A percentile compares a stretch with the other conserved stretches of the same genome.
These are phyloP conservation scores for Suillus paluster DNA, from an alignment of 768 basidiomycete genomes.

Conservation along the genomic window DNA sequence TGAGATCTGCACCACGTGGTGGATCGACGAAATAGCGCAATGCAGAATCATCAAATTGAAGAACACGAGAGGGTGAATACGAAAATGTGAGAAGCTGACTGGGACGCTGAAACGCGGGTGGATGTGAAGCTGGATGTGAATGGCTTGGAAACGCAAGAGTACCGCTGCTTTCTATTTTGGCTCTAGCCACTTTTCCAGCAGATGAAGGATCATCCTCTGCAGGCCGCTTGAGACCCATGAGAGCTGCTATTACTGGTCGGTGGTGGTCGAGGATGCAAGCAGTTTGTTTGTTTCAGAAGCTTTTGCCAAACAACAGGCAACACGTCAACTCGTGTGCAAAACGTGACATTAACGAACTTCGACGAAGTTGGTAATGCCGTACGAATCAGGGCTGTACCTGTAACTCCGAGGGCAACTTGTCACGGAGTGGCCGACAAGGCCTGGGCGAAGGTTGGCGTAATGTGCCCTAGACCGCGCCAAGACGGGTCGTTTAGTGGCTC, in stretches of 20 bases:
- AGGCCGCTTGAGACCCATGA: slow-evolving; percentile 34
- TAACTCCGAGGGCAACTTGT: no score
- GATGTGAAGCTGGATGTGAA: slow-evolving; percentile 22
- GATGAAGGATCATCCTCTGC: slow-evolving; percentile 22
- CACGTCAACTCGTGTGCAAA: neutral
- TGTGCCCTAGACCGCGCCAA: neutral
- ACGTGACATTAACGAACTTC: neutral
- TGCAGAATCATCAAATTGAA: slow-evolving; percentile 70
- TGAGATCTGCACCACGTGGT: slow-evolving; percentile 65
- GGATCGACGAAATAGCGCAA: slow-evolving; percentile 74
- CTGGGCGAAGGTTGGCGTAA: neutral
- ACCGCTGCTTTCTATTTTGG: slow-evolving; percentile 10
- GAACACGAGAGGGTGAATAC: slow-evolving; percentile 57
- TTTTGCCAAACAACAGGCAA: slow-evolving; percentile 28
- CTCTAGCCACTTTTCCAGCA: slow-evolving; percentile 4
- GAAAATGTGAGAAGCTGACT: slow-evolving; percentile 73
- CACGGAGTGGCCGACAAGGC: no score
- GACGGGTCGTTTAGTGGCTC: neutral
- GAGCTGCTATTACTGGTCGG: slow-evolving; percentile 7
- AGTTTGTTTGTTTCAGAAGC: slow-evolving; percentile 24
- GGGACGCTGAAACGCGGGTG: slow-evolving; percentile 69
- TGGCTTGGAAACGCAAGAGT: slow-evolving; percentile 28
- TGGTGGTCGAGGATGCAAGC: slow-evolving; percentile 1
- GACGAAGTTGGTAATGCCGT: no score
- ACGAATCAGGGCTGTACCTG: no score